A percentile compares a stretch with the other conserved stretches of the same genome.
phyloP scores from a whole-genome alignment of 2,329 filamentous ascomycete species.

The Colletotrichum cordylinicola region DNA sequence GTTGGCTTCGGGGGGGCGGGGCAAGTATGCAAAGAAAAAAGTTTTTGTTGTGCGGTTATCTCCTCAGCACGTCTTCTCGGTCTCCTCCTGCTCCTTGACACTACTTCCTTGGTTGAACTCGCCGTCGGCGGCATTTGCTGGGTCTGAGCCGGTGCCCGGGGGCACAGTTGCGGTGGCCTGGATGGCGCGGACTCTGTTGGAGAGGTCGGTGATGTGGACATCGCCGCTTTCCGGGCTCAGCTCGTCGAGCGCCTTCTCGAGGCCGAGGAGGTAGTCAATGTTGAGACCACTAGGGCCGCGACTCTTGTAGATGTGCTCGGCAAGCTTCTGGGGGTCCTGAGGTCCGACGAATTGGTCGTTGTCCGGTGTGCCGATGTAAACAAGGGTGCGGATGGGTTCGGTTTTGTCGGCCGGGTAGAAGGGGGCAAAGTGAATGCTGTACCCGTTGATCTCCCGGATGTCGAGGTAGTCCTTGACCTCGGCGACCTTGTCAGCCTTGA shows the following conservation, averaged over 20 bases:
- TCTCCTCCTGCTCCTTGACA: constrained; percentile 62
- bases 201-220: constrained; percentile 84
- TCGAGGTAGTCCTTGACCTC: constrained; percentile 91
- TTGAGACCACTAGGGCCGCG: constrained; percentile 88
- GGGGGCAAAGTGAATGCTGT: constrained; percentile 88
- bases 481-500: constrained; percentile 72
- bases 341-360: constrained; percentile 92
- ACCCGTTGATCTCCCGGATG: constrained; percentile 96
- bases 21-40: background rate
- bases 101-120: constrained; percentile 29
- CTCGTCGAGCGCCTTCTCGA: constrained; percentile 77
- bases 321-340: constrained; percentile 79
- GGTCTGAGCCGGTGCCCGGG: background rate
- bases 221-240: constrained; percentile 81
- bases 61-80: constrained; percentile 48
- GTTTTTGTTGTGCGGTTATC: background rate
- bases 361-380: constrained; percentile 92
- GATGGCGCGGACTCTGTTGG: constrained; percentile 71
- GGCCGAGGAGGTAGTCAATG: constrained; percentile 82
- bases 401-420: constrained; percentile 69
- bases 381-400: constrained; percentile 62
- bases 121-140: constrained; percentile 6
- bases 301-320: constrained; percentile 79
- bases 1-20: background rate
- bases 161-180: constrained; percentile 36